Evolutionary conservation across 495 filamentous ascomycete species (phyloP), one percentile per base, ranked within the genome.

Genomic region (Xylaria longipes): DNA sequence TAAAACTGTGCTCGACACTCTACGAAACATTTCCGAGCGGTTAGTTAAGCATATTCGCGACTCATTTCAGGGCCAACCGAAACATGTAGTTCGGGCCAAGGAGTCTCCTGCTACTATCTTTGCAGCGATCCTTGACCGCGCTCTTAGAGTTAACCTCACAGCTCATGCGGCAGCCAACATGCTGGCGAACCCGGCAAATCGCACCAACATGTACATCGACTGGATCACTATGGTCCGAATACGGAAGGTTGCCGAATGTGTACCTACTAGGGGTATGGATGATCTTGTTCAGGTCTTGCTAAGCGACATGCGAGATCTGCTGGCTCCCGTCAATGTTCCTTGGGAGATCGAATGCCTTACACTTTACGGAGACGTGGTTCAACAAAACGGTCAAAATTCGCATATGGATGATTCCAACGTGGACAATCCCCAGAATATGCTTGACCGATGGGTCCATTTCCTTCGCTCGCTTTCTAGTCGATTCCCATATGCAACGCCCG

Each of bases 171-270:
- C 92, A 12, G 93, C 92, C 6, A 92, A 92, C 71, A 90, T 94
- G 82, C 82, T 95, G 22, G 88, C 88, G 15, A 90, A 91, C 71
- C 87, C 91, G 35, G 87, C 90, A 33, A 92, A 93, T 77, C 89
- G 93, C 25, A 90, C 92, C 68, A 91, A 93, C 70, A 99, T 99
- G 96, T 97, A 96, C 86, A 83, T 90, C 54, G 96, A 99, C 76
- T 98, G 94, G 90, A 90, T 92, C 45, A 86, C 85, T 0, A 89
- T 91, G 81, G 93, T 98, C 25, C 91, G 94, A 65, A 87, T 94
- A 0, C 86, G 86, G 29, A 88, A 89, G 71, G 81, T 91, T 54
- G 86, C 89, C n/a, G 90, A 93, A 69, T 84, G 83, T 73, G 80
- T 82, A 75, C 91, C 79, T 31, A 87, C 84, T 68, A 87, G 85